Base-by-base conservation (phyloP, 2,329 filamentous ascomycete genomes). In the Pestalotiopsis sp. region DNA sequence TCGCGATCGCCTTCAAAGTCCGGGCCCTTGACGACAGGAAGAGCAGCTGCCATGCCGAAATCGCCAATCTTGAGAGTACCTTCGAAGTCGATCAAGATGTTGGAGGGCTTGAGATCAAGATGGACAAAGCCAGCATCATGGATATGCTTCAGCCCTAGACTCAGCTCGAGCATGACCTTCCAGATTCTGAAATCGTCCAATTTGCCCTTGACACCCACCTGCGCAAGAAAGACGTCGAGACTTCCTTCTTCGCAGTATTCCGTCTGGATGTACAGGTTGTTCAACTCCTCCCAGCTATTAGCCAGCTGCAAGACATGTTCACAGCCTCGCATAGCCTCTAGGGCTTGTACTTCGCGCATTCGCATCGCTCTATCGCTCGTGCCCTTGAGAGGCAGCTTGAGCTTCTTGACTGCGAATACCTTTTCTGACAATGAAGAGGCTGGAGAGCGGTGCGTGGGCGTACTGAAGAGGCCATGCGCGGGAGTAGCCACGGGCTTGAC, bases 171-270 rank as follows among this genome's bases (percentile, higher is more conserved):
- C 74, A 98, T 84, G 69, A 98, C 95, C 83, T 99, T 99, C 94
- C 96, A 99, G 80, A 98, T 98, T 70, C 96, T 90, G 82, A 99
- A 99, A 79, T 98, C 96, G 80, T 99, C 96, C 72, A 99, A 83
- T 74, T 95, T 89, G 61, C 94, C 95, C 78, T 93, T 94, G 70
- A 91, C 87, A 27, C 96, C 96, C 70, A 94, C 90, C 69, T 92
- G 89, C n/a, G 89, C 87, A 38, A 99, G 86, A 78, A 98, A 99
- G 17, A 90, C 87, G 78, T 97, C 92, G 58, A 99, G 84, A 70
- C 93, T 97, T 17, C 96, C 96, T 78, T 97, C 94, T 78, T 98
- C 95, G 76, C 96, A 99, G 78, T 91, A 98, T 77, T 99, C 96
- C 0, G 95, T 98, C 83, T 98, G 95, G 70, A 99, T 98, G 82